Conservation (phyloP, 768 basidiomycete species). For the Mrakia frigida region DNA sequence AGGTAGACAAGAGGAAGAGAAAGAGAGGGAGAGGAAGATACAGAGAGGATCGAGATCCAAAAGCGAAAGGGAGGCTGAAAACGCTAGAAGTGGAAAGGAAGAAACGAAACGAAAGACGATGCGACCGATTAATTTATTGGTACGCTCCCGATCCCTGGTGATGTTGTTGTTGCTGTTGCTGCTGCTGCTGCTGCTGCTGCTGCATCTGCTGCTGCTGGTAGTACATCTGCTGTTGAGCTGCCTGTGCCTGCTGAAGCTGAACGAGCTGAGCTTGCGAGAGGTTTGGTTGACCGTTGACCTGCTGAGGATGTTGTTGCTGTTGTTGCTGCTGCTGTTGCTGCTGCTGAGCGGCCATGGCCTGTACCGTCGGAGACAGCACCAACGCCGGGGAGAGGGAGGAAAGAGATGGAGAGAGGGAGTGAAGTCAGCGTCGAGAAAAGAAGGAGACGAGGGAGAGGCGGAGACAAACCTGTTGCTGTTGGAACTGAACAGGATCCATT, state of each 20-base stretch:
- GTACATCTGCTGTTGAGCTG: background rate
- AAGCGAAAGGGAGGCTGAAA: no score
- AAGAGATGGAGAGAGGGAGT: constrained; percentile 44
- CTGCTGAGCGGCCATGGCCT: constrained; percentile 26
- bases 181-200: background rate
- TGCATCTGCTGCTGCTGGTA: background rate
- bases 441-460: background rate
- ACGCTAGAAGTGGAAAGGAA: no score
- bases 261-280: background rate
- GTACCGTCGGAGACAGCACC: constrained; percentile 2
- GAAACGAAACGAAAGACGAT: no score
- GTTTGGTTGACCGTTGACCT: background rate
- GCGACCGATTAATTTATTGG: no score
- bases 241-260: constrained; percentile 19
- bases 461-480: constrained; percentile 34
- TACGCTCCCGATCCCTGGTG: background rate
- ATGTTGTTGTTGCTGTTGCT: background rate
- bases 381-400: constrained; percentile 14
- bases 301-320: background rate
- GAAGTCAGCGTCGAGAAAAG: background rate
- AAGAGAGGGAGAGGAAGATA: no score
- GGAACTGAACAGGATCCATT: constrained; percentile 35
- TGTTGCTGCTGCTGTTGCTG: constrained; percentile 21
- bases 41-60: no score
- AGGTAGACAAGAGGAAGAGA: no score